Base-by-base conservation (phyloP, 2,329 filamentous ascomycete species). In the Diaporthe aspalathi region DNA sequence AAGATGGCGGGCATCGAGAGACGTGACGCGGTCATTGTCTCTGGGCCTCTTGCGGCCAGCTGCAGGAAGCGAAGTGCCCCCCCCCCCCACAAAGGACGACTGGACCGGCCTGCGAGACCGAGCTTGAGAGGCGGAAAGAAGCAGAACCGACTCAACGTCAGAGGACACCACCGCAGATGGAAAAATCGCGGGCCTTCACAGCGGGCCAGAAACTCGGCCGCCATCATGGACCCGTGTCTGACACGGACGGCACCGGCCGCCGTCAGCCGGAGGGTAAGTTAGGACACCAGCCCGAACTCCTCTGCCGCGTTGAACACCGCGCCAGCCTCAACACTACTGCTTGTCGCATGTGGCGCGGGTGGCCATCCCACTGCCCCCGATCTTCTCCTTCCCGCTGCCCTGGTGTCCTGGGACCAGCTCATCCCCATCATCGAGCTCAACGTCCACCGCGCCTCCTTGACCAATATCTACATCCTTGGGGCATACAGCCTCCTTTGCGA, bases 371-470 rank as follows among this genome's bases (percentile, higher is more conserved):
- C 12, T 5, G 7, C 1, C 3, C 50, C 49, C 45, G 45, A 14
- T n/a, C 29, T 57, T 9, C 49, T 50, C 49, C 75, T 78, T 47
- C 14, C 77, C 78, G 5, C 72, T n/a, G n/a, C n/a, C n/a, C n/a
- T n/a, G n/a, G n/a, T 79, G 1, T 76, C 71, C 38, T 27, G 73
- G 22, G 77, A 80, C 40, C 78, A 80, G 67, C 74, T 83, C 9
- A 77, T 83, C 17, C 76, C 78, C 1, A 71, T 83, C 11, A 74
- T 82, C 14, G 79, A 81, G 40, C 82, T 81, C 74, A 83, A 83
- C 56, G 77, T 83, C 27, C 75, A 81, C 35, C 78, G 81, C 45
- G 81, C 79, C 3, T 75, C 80, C 11, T 70, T 77, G 7, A 75
- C 76, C n/a, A 82, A 82, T 68, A 76, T 79, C 29, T 66, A 72